Evolutionary conservation across 2,329 filamentous ascomycete species (phyloP).

Genomic region (Periglandula ipomoeae): DNA sequence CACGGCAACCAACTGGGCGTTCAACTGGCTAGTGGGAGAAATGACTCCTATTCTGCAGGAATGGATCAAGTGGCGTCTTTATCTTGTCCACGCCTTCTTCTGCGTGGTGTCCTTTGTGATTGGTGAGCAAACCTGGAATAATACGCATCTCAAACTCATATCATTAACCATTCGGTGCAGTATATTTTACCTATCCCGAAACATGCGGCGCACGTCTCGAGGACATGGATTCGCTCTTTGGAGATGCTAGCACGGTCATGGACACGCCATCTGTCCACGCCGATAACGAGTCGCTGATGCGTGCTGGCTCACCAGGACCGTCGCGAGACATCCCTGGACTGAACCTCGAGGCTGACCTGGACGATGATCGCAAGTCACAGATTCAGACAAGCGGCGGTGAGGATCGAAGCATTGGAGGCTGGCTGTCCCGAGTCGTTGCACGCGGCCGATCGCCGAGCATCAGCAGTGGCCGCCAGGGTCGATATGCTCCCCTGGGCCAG

Average conservation of each 20-base stretch:
- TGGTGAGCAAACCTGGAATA: constrained; percentile 50
- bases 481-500: constrained; percentile 33
- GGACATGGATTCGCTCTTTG: constrained; percentile 93
- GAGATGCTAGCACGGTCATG: constrained; percentile 78
- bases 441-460: constrained; percentile 29
- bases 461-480: constrained; percentile 29
- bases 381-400: constrained; percentile 22
- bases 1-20: constrained; percentile 95
- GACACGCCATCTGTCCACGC: constrained; percentile 63
- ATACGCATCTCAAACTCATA: too few species aligned
- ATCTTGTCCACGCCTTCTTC: constrained; percentile 93
- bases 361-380: constrained; percentile 36
- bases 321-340: constrained; percentile 69
- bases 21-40: constrained; percentile 95
- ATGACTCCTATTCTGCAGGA: constrained; percentile 91
- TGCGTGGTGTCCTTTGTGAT: constrained; percentile 92
- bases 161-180: too few species aligned
- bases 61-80: constrained; percentile 86
- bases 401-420: constrained; percentile 39
- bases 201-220: constrained; percentile 91
- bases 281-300: constrained; percentile 76
- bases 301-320: constrained; percentile 60
- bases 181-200: constrained; percentile 96
- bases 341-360: constrained; percentile 63
- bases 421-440: constrained; percentile 34